Evolutionary conservation across 805 yeast species (phyloP).

Genomic region (Wickerhamiella kurtzmanii): DNA sequence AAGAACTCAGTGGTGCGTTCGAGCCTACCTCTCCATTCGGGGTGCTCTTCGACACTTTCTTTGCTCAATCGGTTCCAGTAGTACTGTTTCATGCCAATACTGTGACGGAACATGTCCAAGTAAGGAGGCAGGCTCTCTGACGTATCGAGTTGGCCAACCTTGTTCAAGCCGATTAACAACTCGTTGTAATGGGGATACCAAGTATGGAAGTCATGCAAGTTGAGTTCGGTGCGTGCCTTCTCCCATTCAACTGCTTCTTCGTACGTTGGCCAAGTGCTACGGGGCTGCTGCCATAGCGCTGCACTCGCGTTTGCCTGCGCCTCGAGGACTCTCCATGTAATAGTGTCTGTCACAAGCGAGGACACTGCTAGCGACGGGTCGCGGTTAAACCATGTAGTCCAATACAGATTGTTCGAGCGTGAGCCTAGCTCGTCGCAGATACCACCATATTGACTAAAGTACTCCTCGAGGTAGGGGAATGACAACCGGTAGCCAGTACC

Average conservation of each 20-base stretch:
- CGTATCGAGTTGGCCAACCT: conserved; percentile 2
- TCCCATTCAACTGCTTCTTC: conserved; percentile 11
- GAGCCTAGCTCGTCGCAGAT: conserved; percentile 4
- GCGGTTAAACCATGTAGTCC: conserved; percentile 16
- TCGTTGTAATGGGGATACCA: conserved; percentile 13
- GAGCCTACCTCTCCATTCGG: conserved; percentile 1
- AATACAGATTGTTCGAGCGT: conserved; percentile 10
- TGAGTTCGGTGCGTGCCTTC: conserved; percentile 2
- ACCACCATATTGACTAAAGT: conserved; percentile 6
- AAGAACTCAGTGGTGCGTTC: conserved; percentile 2
- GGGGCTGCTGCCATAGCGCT: conserved; percentile 8
- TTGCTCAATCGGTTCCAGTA: conserved; percentile 1
- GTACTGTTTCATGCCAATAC: conserved; percentile 2
- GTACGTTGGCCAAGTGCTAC: conserved; percentile 2
- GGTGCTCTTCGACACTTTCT: conserved; percentile 2
- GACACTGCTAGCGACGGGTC: conserved; percentile 12
- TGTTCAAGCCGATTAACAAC: conserved; percentile 9
- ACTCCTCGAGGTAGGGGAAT: conserved; percentile 12
- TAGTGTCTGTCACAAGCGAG: conserved; percentile 10
- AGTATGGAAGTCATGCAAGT: conserved; percentile 6
- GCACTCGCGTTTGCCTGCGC: conserved; percentile 12
- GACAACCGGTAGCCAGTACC: conserved; percentile 15
- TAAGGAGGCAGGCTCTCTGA: conserved; percentile 1
- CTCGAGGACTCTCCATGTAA: conserved; percentile 13
- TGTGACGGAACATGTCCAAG: conserved; percentile 1